Evolutionary conservation across 495 filamentous ascomycete species (phyloP).

Genomic region (Amniculicola lignicola): DNA sequence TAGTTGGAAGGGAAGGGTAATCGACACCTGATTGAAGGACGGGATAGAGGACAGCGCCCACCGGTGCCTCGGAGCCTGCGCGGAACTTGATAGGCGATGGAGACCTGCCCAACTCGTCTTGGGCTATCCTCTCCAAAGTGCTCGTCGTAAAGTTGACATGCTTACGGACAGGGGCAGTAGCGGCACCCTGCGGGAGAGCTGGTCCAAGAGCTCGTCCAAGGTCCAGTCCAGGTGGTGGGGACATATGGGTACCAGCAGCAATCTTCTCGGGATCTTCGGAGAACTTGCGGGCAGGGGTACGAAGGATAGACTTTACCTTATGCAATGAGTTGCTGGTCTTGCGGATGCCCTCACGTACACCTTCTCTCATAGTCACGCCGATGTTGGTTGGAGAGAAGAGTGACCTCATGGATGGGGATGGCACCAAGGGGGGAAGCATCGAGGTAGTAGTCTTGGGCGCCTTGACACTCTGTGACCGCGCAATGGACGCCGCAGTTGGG

Average conservation of each 20-base stretch:
- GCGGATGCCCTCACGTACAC: constrained; percentile 18
- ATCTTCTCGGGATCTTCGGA: constrained; percentile 59
- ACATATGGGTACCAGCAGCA: constrained; percentile 58
- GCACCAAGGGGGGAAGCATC: constrained; percentile 53
- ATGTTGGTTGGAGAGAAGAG: constrained; percentile 22
- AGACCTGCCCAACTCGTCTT: constrained; percentile 34
- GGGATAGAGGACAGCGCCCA: constrained; percentile 15
- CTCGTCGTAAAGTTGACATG: constrained; percentile 60
- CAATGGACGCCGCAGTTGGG: constrained; percentile 75
- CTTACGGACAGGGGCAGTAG: constrained; percentile 46
- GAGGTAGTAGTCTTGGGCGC: constrained; percentile 47
- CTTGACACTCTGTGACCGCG: constrained; percentile 62
- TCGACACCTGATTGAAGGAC: constrained; percentile 13
- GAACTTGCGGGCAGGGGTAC: constrained; percentile 58
- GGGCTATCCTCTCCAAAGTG: constrained; percentile 43
- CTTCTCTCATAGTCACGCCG: constrained; percentile 16
- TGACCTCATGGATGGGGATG: constrained; percentile 41
- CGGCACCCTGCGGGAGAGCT: constrained; percentile 37
- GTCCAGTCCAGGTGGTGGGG: constrained; percentile 39
- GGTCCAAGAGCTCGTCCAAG: constrained; percentile 27
- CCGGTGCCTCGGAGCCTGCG: constrained; percentile 27
- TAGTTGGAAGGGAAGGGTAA: constrained; percentile 31
- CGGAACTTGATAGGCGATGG: constrained; percentile 29
- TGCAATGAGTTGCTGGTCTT: constrained; percentile 29
- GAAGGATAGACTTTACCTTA: constrained; percentile 59